phyloP scores from a whole-genome alignment of 345 rosid species.

The Turnera subulata region DNA sequence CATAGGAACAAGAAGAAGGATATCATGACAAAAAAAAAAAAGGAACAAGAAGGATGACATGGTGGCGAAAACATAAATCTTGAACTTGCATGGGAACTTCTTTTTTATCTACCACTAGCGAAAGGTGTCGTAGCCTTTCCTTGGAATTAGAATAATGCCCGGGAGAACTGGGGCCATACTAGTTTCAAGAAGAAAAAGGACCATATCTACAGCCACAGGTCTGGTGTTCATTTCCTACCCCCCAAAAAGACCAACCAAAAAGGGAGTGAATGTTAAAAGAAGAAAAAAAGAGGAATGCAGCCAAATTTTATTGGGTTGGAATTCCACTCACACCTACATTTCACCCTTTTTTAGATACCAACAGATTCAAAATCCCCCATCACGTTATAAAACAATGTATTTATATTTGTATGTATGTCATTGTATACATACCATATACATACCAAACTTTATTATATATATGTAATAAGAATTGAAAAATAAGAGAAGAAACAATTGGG shows the following conservation, averaged over 20 bases:
- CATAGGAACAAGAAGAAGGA: too few relatives aligned
- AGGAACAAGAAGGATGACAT: background rate
- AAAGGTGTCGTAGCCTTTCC: slow-evolving; percentile 6
- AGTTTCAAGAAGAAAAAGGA: slow-evolving; percentile 7
- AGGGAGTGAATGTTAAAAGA: too few relatives aligned
- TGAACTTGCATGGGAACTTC: background rate
- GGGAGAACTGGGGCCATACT: background rate
- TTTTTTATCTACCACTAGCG: slow-evolving; percentile 2
- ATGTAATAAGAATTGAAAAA: too few relatives aligned
- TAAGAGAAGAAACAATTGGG: too few relatives aligned
- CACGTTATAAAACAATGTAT: too few relatives aligned
- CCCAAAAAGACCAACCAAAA: background rate
- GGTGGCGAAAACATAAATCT: too few relatives aligned
- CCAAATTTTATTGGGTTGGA: slow-evolving; percentile 28
- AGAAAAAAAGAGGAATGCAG: slow-evolving; percentile 12
- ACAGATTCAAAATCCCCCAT: slow-evolving; percentile 21
- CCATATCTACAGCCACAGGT: slow-evolving; percentile 11
- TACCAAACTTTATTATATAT: too few relatives aligned
- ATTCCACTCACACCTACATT: slow-evolving; percentile 23
- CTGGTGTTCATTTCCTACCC: background rate
- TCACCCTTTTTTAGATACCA: slow-evolving; percentile 1
- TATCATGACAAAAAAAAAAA: background rate
- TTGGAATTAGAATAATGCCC: slow-evolving; percentile 12
- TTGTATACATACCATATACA: too few relatives aligned
- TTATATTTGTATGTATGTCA: too few relatives aligned